Base-by-base conservation (phyloP, 2,329 filamentous ascomycete genomes). In the Penicillium glabrum region DNA sequence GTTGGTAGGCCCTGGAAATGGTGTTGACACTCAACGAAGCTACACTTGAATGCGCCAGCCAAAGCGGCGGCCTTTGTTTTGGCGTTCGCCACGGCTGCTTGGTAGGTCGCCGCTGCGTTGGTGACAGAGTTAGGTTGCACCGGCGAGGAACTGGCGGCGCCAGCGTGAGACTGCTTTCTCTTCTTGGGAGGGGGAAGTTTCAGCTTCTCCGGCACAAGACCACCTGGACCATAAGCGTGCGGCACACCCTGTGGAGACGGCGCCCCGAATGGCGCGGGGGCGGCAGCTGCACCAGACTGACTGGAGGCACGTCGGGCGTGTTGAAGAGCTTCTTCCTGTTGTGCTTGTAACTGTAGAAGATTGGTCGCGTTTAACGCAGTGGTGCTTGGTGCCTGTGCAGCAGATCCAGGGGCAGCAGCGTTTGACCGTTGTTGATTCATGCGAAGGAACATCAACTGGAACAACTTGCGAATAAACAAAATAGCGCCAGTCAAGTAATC, bases 121-220 rank as follows among this genome's bases (percentile, higher is more conserved):
- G 61, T 62, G 11, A 66, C 51, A 47, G 66, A 58, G 24, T 59
- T 62, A 29, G 63, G 50, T 43, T 66, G 64, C 23, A 66, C 56
- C 23, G 73, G 67, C 14, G 70, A 71, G 31, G 64, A 60, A 58
- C 33, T 53, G 29, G 45, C 29, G 9, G 59, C 55, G 31, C 65
- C 69, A 9, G 75, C 69, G 51, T 81, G 77, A 51, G 79, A 80
- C 59, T 82, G 77, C 74, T 83, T 85, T 52, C 79, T 77, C 65
- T 79, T 83, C 75, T 86, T 87, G 54, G 77, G 76, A 2, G 80
- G 77, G 19, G 84, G 85, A 24, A 87, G 71, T 46, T 84, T 82
- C 46, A 88, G 76, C 60, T 85, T 82, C 50, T 83, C 81, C 11
- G 80, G 78, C 5, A 80, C 83, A 48, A 86, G 77, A 49, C 79